Evolutionary conservation across 2,329 filamentous ascomycete genomes (phyloP).

Genomic region (Mollisia scopiformis): DNA sequence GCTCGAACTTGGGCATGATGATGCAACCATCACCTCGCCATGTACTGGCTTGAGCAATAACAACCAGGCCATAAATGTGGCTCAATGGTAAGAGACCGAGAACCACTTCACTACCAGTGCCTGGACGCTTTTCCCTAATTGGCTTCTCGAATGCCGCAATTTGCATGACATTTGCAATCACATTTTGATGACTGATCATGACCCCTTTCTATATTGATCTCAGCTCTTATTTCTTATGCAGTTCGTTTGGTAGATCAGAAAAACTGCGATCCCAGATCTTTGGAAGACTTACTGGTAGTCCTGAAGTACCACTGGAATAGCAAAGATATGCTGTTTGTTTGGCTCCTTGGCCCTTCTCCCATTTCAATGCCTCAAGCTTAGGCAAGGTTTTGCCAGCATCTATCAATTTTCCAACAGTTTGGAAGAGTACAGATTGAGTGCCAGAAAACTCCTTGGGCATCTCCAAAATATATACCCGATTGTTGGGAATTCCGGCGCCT

Average conservation of each 20-base stretch:
- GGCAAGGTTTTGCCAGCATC: constrained; percentile 59
- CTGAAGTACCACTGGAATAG: constrained; percentile 52
- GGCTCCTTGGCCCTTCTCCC: constrained; percentile 66
- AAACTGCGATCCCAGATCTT: neutral
- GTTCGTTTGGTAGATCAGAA: neutral
- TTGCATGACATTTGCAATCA: constrained; percentile 70
- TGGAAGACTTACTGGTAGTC: constrained; percentile 61
- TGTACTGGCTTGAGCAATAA: constrained; percentile 65
- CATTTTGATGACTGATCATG: constrained; percentile 81
- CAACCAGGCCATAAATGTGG: constrained; percentile 79
- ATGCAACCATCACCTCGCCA: constrained; percentile 76
- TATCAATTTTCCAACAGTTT: constrained; percentile 76
- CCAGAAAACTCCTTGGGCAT: constrained; percentile 59
- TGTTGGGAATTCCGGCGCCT: constrained; percentile 68
- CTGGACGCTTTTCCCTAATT: constrained; percentile 56
- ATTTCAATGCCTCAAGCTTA: constrained; percentile 57
- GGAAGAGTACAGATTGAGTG: constrained; percentile 54
- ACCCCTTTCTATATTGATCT: constrained; percentile 68
- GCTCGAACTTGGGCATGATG: constrained; percentile 76
- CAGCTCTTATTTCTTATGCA: neutral
- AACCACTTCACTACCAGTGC: constrained; percentile 23
- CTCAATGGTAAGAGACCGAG: constrained; percentile 86
- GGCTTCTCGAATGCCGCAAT: constrained; percentile 46
- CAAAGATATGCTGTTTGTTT: constrained; percentile 79
- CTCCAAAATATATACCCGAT: constrained; percentile 75